Evolutionary conservation across 2,329 filamentous ascomycete species (phyloP).

Genomic region (Aspergillus pseudotamarii): DNA sequence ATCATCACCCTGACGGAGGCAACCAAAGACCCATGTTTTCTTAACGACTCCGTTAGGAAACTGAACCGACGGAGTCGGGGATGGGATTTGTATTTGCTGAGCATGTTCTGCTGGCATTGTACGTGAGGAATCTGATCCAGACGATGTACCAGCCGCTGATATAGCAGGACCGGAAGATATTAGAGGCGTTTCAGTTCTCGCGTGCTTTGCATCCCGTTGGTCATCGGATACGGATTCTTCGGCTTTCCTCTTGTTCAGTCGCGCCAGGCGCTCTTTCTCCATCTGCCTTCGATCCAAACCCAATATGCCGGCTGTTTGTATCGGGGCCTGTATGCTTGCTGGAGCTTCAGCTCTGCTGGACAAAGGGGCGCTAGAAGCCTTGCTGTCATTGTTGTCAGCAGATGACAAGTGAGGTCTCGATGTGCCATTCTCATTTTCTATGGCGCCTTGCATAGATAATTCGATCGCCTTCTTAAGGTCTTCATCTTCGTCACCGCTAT

Average conservation of each 20-base stretch:
- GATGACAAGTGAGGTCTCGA: background rate
- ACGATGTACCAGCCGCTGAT: background rate
- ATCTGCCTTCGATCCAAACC: constrained; percentile 76
- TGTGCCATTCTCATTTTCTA: constrained; percentile 12
- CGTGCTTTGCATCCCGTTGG: constrained; percentile 28
- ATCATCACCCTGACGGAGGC: constrained; percentile 65
- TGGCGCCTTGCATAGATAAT: constrained; percentile 33
- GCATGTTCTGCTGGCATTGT: background rate
- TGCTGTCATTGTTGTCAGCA: background rate
- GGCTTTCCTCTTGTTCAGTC: constrained; percentile 63
- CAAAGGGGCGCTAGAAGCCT: background rate
- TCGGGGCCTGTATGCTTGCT: background rate
- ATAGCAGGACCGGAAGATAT: background rate
- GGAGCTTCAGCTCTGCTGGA: background rate
- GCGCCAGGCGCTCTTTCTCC: constrained; percentile 79
- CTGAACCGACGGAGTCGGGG: constrained; percentile 33
- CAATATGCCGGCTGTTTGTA: constrained; percentile 41
- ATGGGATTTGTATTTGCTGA: constrained; percentile 13
- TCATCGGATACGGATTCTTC: constrained; percentile 38
- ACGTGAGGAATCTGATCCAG: background rate
- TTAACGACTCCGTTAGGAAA: constrained; percentile 70
- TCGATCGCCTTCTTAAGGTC: constrained; percentile 40
- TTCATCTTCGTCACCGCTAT: constrained; percentile 32
- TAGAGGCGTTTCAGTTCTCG: constrained; percentile 17
- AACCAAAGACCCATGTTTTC: constrained; percentile 75